These are phyloP conservation scores for Xerocomellus chrysenteron DNA, from an alignment of 768 basidiomycete species.

Conservation along the genomic window DNA sequence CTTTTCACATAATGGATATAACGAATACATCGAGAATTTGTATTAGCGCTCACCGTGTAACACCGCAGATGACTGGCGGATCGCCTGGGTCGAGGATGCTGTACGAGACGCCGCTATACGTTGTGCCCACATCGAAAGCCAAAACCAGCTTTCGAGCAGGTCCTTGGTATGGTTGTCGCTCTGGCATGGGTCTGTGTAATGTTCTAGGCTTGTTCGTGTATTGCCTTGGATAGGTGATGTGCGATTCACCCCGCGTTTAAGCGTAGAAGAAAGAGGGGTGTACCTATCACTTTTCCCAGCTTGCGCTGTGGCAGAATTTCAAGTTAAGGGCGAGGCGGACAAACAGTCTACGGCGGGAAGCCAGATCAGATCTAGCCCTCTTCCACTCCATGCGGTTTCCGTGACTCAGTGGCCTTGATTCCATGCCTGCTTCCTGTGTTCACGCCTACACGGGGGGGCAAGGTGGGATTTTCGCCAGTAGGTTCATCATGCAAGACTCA, in stretches of 20 bases:
- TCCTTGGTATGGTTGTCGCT: constrained; percentile 41
- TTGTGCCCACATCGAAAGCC: constrained; percentile 54
- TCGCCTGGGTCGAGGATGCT: constrained; percentile 33
- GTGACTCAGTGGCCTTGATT: background rate
- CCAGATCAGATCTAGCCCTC: constrained; percentile 10
- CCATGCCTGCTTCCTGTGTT: too few species aligned
- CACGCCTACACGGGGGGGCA: too few species aligned
- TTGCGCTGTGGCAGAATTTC: constrained; percentile 9
- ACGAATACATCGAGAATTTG: background rate
- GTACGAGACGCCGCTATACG: constrained; percentile 51
- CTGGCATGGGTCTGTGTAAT: constrained; percentile 18
- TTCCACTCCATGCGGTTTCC: constrained; percentile 5
- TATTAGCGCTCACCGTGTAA: constrained; percentile 21
- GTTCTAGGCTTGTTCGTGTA: background rate
- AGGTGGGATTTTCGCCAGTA: too few species aligned
- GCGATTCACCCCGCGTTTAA: background rate
- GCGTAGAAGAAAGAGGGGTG: background rate
- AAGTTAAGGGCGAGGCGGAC: constrained; percentile 9
- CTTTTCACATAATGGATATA: constrained; percentile 27
- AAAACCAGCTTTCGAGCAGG: constrained; percentile 43
- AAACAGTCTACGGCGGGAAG: constrained; percentile 1
- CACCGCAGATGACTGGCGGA: constrained; percentile 20
- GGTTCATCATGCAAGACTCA: background rate
- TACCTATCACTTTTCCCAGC: background rate
- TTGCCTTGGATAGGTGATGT: background rate